Conservation (phyloP, 805 yeast species). For the Suhomyces sp. region DNA sequence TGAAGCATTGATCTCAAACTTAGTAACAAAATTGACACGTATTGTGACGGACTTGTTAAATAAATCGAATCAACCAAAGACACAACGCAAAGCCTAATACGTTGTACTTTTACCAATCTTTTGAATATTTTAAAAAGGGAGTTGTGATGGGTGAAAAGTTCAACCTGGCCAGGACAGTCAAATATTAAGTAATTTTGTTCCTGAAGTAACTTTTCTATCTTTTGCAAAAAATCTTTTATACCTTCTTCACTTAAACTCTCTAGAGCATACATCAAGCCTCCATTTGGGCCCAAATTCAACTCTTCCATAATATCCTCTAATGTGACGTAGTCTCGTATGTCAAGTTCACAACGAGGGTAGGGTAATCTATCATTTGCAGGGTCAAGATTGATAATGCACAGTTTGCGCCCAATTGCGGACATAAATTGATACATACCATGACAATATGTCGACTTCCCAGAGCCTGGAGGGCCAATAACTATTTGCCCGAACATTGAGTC, state of each 20-base stretch:
- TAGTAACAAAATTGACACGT: constrained; percentile 74
- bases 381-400: constrained; percentile 82
- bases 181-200: constrained; percentile 64
- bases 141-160: constrained; percentile 85
- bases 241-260: constrained; percentile 54
- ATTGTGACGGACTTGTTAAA: constrained; percentile 83
- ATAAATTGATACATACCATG: constrained; percentile 89
- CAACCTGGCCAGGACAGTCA: constrained; percentile 97
- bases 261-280: constrained; percentile 81
- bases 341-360: constrained; percentile 67
- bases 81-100: constrained; percentile 78
- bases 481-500: constrained; percentile 82
- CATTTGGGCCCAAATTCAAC: constrained; percentile 78
- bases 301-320: constrained; percentile 78
- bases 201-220: constrained; percentile 54
- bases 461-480: constrained; percentile 97
- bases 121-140: constrained; percentile 70
- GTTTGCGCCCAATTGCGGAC: constrained; percentile 89
- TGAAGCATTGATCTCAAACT: constrained; percentile 91
- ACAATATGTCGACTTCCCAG: constrained; percentile 95
- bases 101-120: constrained; percentile 52
- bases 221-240: constrained; percentile 53
- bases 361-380: constrained; percentile 80
- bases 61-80: constrained; percentile 82
- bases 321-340: constrained; percentile 73